phyloP scores from a whole-genome alignment of 768 basidiomycete species.

The Crucibulum laeve region DNA sequence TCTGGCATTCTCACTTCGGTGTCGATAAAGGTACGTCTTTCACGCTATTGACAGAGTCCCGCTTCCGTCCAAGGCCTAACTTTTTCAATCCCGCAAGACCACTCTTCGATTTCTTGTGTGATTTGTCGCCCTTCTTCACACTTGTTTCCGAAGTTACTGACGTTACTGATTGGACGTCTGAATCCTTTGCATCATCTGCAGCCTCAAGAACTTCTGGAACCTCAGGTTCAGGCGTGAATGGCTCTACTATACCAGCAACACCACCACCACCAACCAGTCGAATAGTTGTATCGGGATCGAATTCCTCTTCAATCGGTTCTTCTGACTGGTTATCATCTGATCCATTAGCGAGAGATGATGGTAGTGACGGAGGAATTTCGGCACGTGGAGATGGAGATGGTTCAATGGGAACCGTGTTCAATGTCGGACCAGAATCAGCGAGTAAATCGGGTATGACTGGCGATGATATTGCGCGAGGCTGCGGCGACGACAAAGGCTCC shows the following conservation, averaged over 20 bases:
- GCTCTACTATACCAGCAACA: slow-evolving; percentile 27
- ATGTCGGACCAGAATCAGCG: slow-evolving; percentile 32
- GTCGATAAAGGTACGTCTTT: slow-evolving; percentile 29
- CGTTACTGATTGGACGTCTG: slow-evolving; percentile 32
- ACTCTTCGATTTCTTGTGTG: slow-evolving; percentile 56
- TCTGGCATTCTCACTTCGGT: slow-evolving; percentile 8
- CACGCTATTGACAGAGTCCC: slow-evolving; percentile 43
- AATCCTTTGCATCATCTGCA: slow-evolving; percentile 24
- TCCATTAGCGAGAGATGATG: neutral
- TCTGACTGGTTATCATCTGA: neutral
- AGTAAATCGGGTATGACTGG: slow-evolving; percentile 44
- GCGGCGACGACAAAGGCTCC: slow-evolving; percentile 5
- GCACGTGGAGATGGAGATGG: slow-evolving; percentile 17
- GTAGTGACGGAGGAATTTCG: neutral
- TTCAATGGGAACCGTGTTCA: slow-evolving; percentile 33
- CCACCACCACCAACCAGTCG: slow-evolving; percentile 59
- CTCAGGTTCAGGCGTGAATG: slow-evolving; percentile 21
- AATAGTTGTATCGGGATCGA: slow-evolving; percentile 39
- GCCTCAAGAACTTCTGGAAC: slow-evolving; percentile 22
- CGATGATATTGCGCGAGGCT: slow-evolving; percentile 13
- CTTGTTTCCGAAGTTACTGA: slow-evolving; percentile 27
- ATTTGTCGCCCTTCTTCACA: slow-evolving; percentile 24
- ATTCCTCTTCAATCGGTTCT: slow-evolving; percentile 5
- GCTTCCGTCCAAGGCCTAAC: slow-evolving; percentile 48
- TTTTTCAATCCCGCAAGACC: slow-evolving; percentile 54